phyloP scores from a whole-genome alignment of 1,284 basidiomycete species.

The Naganishia sp. region DNA sequence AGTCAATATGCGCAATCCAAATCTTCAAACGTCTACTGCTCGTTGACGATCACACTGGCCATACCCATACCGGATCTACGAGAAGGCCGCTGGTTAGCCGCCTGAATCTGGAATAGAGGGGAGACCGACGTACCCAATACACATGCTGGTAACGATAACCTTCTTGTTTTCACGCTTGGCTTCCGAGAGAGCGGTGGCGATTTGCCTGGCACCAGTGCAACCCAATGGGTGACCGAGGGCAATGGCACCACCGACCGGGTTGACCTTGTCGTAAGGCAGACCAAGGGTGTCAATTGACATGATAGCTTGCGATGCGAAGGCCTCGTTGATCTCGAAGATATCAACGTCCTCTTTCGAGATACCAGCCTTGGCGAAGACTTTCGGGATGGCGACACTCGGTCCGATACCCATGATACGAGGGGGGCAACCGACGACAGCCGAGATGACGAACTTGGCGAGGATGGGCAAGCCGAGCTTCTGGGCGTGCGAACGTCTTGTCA shows the following conservation, averaged over 20 bases:
- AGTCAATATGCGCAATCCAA: neutral
- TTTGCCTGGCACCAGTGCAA: conserved; percentile 79
- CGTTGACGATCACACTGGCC: conserved; percentile 72
- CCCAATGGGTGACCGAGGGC: conserved; percentile 72
- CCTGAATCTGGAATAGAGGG: conserved; percentile 47
- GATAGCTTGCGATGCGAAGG: conserved; percentile 83
- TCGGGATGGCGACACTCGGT: conserved; percentile 81
- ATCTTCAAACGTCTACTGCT: conserved; percentile 48
- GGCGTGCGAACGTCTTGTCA: conserved; percentile 77
- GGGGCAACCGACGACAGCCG: conserved; percentile 71
- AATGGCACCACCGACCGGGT: conserved; percentile 84
- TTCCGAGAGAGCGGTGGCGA: conserved; percentile 80
- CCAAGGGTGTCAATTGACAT: conserved; percentile 75
- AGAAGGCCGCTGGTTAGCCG: neutral
- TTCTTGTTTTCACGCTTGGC: conserved; percentile 69
- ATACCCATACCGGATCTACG: conserved; percentile 40
- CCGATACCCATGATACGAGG: conserved; percentile 79
- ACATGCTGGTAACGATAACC: conserved; percentile 85
- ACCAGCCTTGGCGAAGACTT: conserved; percentile 64
- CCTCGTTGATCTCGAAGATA: conserved; percentile 82
- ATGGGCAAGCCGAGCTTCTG: conserved; percentile 81
- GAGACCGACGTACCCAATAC: conserved; percentile 68
- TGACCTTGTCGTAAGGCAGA: conserved; percentile 76
- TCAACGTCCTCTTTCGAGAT: conserved; percentile 76
- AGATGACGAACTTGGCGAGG: conserved; percentile 79